phyloP scores from a whole-genome alignment of 2,329 filamentous ascomycete species.

The Arthrobotrys conoides region DNA sequence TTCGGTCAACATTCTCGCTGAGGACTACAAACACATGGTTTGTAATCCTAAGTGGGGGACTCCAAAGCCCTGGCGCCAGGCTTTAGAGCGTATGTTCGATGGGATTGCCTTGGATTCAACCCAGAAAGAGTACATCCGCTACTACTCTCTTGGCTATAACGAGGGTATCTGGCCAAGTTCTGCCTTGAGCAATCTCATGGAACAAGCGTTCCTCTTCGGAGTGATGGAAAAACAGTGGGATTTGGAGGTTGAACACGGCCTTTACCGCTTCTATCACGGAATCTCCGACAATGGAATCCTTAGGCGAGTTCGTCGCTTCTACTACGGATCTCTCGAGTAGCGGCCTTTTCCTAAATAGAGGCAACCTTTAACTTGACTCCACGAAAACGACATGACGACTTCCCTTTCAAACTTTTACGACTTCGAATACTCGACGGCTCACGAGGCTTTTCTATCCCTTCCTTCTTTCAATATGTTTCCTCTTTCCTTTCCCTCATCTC shows the following conservation, averaged over 20 bases:
- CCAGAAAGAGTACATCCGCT: slow-evolving; percentile 18
- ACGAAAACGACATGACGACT: no score
- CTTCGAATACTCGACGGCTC: no score
- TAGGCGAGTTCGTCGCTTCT: slow-evolving; percentile 19
- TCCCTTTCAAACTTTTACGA: neutral
- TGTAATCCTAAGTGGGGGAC: slow-evolving; percentile 10
- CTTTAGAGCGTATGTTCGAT: slow-evolving; percentile 23
- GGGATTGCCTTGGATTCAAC: neutral
- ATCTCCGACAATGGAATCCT: slow-evolving; percentile 37
- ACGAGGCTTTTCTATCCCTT: no score
- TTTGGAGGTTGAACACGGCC: slow-evolving; percentile 13
- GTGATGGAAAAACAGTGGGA: slow-evolving; percentile 38
- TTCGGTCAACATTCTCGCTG: slow-evolving; percentile 5
- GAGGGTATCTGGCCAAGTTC: neutral
- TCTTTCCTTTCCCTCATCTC: neutral
- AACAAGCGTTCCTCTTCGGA: slow-evolving; percentile 42
- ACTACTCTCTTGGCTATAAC: slow-evolving; percentile 30
- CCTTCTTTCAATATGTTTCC: no score
- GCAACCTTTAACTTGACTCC: no score
- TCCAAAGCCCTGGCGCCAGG: slow-evolving; percentile 38
- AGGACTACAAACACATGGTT: slow-evolving; percentile 3
- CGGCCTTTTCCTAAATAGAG: neutral
- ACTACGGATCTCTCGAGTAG: neutral
- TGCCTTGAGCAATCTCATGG: neutral
- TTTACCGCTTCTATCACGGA: slow-evolving; percentile 20